Conservation (phyloP, 306 rosid species). For the Carpinus viminea region DNA sequence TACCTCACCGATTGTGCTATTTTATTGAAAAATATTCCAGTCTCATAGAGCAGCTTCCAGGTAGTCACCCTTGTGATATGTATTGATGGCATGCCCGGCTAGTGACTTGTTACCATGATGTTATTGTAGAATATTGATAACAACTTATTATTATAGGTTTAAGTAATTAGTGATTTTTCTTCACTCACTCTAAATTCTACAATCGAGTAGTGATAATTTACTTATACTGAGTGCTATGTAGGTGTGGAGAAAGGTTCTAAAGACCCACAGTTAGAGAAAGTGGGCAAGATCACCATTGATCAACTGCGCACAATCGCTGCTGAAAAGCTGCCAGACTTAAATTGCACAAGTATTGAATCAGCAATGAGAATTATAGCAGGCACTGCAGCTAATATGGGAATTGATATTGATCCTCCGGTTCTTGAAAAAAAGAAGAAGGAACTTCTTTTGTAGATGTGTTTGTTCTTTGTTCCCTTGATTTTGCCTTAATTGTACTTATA, state of each 20-base stretch:
- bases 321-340: constrained; percentile 94
- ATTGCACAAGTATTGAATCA: constrained; percentile 79
- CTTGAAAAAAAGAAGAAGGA: constrained; percentile 75
- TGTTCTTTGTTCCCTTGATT: constrained; percentile 15
- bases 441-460: constrained; percentile 24
- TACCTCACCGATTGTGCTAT: not conserved
- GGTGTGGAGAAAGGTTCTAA: constrained; percentile 97
- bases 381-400: constrained; percentile 99
- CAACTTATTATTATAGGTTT: not conserved
- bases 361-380: constrained; percentile 99
- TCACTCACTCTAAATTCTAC: not conserved
- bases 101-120: not conserved
- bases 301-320: constrained; percentile 80
- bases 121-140: not conserved
- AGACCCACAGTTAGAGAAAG: constrained; percentile 72
- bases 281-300: constrained; percentile 85
- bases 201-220: not conserved
- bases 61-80: not conserved
- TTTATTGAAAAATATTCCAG: not conserved
- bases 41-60: not conserved
- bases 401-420: constrained; percentile 91
- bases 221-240: constrained; percentile 33
- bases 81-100: not conserved
- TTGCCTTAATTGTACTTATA: constrained; percentile 10
- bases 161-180: not conserved